Base-by-base conservation (phyloP, 257 asterid species). In the Salvia splendens region DNA sequence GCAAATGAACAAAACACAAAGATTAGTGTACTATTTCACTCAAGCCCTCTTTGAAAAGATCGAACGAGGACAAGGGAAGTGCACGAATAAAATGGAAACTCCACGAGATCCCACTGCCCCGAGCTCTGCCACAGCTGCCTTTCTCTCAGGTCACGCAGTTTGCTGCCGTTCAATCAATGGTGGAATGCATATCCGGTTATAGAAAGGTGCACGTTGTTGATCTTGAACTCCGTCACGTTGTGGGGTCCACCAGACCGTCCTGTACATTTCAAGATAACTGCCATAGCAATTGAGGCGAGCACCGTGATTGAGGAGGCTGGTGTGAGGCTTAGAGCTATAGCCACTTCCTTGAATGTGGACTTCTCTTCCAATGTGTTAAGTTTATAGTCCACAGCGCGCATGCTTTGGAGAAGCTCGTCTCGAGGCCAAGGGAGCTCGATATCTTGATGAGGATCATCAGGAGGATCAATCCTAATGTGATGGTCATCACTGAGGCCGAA, bases 261-360 rank as follows among this genome's bases (percentile, higher is more conserved):
- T 84, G 70, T 78, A 32, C 81, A 74, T 65, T 75, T 86, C n/a
- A 84, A 69, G 83, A 67, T 84, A 16, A 86, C 87, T 32, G 81
- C 84, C 12, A 17, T 84, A 6, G 80, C 85, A 53, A 73, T 68
- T 4, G 55, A 71, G 30, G 41, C 84, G 6, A 68, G 47, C 14
- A 17, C 38, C 28, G 72, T 38, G 15, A 50, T 82, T 17, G 83
- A 84, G 57, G 86, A 79, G 43, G 69, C 85, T 0, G 65, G 81
- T 0, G 15, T 61, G 40, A 61, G 46, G 9, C 75, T 71, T 5
- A 45, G 28, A 41, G 24, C 9, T 53, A 6, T 49, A 12, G 75
- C 75, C 30, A 40, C 65, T 24, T 71, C 70, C 33, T 62, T 71
- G 64, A 61, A 62, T 3, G 16, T 71, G n/a, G 43, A 4, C 46